Evolutionary conservation across 306 rosid genomes (phyloP), one percentile per base, ranked within the genome.

Genomic region (Cyamopsis tetragonoloba): DNA sequence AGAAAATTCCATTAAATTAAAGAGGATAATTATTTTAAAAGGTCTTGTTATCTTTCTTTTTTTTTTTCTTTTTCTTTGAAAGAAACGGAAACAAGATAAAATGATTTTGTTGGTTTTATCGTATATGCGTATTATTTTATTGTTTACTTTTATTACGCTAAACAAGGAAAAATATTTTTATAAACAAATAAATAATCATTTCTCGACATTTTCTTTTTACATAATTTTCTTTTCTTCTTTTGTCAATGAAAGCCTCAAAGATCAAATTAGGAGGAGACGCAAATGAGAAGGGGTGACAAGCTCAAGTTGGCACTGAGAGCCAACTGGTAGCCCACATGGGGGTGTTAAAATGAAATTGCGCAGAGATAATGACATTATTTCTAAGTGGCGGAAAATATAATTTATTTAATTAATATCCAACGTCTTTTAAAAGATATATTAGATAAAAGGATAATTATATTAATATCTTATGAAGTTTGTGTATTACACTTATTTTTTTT

Each of bases 281-380:
- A 15, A 23, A 60, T 61, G 71, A 8, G 80, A 68, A 44, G 82
- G 34, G 80, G 76, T 73, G 74, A 81, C 80, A 61, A 12, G 80
- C 43, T 68, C 13, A 66, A 73, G 82, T 71, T 72, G 82, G 78
- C 75, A 62, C 3, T 5, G 12, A 10, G 34, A 18, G 65, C 19
- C 54, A 48, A 48, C 39, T 27, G 23, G 66, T 42, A 27, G 6
- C 62, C 66, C 73, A 76, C 56, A 39, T 19, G 65, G 50, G 58
- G 9, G n/a, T n/a, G n/a, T n/a, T 60, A 38, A 60, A 37, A 42
- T 28, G 53, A 17, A 1, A 42, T 62, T 3, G 41, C 3, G 32
- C 37, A 41, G 37, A 62, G 41, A 2, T 19, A 53, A 53, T 27
- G 62, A 8, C n/a, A 30, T 23, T 24, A 13, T 62, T 24, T 42